These are phyloP conservation scores for Corymbia calophylla DNA, from an alignment of 441 rosid species.

Conservation along the genomic window DNA sequence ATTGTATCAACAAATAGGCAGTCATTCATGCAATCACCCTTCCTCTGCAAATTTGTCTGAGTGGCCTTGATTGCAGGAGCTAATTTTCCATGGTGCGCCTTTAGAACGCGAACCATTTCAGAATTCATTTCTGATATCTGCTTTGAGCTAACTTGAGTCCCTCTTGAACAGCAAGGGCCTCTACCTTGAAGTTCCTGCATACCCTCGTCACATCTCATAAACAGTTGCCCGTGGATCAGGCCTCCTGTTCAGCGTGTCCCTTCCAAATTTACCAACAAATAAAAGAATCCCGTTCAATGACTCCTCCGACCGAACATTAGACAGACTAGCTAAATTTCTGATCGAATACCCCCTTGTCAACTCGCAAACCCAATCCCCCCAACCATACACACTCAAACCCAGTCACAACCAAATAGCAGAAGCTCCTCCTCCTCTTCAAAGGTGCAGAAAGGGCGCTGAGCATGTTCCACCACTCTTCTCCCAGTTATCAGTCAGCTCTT, in stretches of 20 bases:
- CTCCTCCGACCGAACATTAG: not conserved
- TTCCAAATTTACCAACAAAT: not conserved
- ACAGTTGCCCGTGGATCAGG: not conserved
- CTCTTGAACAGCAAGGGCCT: not conserved
- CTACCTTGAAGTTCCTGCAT: not conserved
- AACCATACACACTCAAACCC: not conserved
- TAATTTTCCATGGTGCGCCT: not conserved
- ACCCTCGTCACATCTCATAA: not conserved
- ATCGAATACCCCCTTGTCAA: not conserved
- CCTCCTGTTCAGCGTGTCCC: not conserved
- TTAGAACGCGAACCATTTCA: not conserved
- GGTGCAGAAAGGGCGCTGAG: not conserved
- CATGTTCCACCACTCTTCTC: not conserved
- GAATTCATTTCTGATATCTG: not conserved
- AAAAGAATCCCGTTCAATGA: not conserved
- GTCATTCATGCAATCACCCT: not conserved
- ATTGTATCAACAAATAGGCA: not conserved
- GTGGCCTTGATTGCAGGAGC: not conserved
- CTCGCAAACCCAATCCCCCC: not conserved
- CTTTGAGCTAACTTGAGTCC: not conserved
- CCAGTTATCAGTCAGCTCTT: not conserved
- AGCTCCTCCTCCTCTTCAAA: not conserved
- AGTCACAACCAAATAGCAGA: not conserved
- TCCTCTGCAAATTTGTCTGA: not conserved
- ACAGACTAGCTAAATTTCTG: not conserved